Evolutionary conservation across 2,329 filamentous ascomycete species (phyloP).

Genomic region (Gaeumannomyces sp.): DNA sequence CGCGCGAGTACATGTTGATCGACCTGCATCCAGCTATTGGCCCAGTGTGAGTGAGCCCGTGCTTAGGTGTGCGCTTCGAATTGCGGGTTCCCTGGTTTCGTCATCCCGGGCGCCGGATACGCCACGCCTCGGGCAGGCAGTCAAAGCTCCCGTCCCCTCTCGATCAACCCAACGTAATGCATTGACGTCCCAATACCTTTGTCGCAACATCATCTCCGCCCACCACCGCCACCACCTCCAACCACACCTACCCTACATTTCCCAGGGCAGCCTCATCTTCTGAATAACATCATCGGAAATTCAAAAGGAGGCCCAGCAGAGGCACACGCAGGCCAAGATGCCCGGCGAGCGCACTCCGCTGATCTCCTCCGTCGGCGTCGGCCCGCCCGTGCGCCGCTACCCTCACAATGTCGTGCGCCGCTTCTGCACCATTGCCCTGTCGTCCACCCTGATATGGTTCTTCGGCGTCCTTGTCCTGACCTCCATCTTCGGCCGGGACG

Average conservation of each 20-base stretch:
- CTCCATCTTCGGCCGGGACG: conserved; percentile 23
- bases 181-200: neutral
- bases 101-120: neutral
- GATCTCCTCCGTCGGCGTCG: conserved; percentile 55
- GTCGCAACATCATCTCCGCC: neutral
- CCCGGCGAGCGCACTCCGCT: conserved; percentile 58
- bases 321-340: conserved; percentile 25
- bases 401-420: conserved; percentile 55
- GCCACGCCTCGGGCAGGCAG: neutral
- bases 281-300: neutral
- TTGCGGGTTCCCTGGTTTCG: neutral
- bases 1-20: too few species aligned
- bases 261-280: neutral
- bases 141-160: neutral
- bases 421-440: conserved; percentile 57
- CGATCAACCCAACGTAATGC: neutral
- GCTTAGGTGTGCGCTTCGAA: neutral
- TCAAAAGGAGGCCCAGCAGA: neutral
- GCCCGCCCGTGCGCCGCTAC: conserved; percentile 47
- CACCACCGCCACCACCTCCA: neutral
- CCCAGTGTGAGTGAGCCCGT: neutral
- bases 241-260: neutral
- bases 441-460: conserved; percentile 48
- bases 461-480: conserved; percentile 39
- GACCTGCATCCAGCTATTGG: neutral